Evolutionary conservation across 2,329 filamentous ascomycete species (phyloP).

Genomic region (Ceratocystis diversiconidia): DNA sequence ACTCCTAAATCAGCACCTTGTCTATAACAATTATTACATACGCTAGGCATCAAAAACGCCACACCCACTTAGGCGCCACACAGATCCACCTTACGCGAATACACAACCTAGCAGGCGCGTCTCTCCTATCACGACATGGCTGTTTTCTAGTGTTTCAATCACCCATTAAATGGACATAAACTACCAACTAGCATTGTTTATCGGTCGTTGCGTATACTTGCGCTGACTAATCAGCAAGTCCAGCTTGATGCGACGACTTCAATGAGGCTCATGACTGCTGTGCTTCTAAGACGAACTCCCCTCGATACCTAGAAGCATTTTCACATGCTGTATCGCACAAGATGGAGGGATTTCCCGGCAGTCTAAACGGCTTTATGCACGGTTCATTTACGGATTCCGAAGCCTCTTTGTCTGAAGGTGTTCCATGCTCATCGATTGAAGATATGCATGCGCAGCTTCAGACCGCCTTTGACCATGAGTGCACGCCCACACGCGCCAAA

Average conservation of each 20-base stretch:
- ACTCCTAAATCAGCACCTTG: too few relatives aligned
- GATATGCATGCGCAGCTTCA: slow-evolving; percentile 36
- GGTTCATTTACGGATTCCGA: not conserved
- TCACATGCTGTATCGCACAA: not conserved
- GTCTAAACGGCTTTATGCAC: not conserved
- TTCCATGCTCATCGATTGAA: slow-evolving; percentile 26
- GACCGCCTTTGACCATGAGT: slow-evolving; percentile 29
- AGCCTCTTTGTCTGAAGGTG: not conserved
- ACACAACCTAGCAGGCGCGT: not conserved
- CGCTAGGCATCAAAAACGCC: not conserved
- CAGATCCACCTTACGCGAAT: not conserved
- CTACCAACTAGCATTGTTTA: not conserved
- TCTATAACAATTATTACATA: not conserved
- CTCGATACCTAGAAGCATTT: not conserved
- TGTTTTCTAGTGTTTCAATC: not conserved
- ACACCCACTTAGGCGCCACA: not conserved
- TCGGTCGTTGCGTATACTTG: not conserved
- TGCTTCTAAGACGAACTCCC: too few relatives aligned
- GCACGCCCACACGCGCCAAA: slow-evolving; percentile 35
- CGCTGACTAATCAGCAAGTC: not conserved
- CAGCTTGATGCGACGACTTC: not conserved
- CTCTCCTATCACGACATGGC: not conserved
- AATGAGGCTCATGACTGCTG: not conserved
- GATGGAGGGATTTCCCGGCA: slow-evolving; percentile 7
- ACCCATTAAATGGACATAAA: not conserved